Evolutionary conservation across 805 yeast genomes (phyloP).

Genomic region (Naumovozyma castellii): DNA sequence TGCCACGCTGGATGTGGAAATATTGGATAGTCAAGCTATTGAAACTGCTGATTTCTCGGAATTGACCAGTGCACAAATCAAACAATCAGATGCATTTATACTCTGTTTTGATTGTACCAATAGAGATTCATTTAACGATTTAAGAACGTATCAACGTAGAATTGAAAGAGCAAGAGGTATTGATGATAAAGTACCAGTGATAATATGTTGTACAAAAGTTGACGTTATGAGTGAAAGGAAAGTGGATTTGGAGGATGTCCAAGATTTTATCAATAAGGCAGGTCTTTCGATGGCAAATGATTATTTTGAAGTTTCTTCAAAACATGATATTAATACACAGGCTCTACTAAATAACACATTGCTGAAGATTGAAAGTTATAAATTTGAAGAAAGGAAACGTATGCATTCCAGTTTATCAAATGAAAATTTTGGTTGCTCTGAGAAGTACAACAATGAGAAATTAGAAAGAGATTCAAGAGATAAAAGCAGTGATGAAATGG

Average conservation of each 20-base stretch:
- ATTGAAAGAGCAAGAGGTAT: constrained; percentile 15
- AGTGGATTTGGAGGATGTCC: constrained; percentile 8
- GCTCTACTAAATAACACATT: constrained; percentile 10
- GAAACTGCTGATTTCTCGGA: constrained; percentile 20
- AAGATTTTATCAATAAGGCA: constrained; percentile 10
- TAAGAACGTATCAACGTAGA: constrained; percentile 13
- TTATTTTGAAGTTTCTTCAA: constrained; percentile 19
- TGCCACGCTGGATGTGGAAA: constrained; percentile 11
- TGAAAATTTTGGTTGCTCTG: no score
- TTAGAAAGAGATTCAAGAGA: no score
- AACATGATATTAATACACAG: constrained; percentile 12
- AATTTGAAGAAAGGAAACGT: constrained; percentile 1
- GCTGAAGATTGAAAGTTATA: constrained; percentile 10
- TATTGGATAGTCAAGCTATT: constrained; percentile 17
- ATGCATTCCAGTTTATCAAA: background rate
- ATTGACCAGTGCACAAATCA: constrained; percentile 15
- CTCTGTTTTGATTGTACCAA: constrained; percentile 21
- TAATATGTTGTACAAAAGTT: constrained; percentile 16
- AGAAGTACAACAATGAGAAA: no score
- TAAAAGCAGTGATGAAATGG: background rate
- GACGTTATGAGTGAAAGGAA: constrained; percentile 11
- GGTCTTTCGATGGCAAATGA: constrained; percentile 9
- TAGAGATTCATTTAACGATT: constrained; percentile 13
- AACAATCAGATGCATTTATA: constrained; percentile 26
- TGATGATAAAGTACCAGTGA: constrained; percentile 14